Base-by-base conservation (phyloP, 2,329 filamentous ascomycete genomes). In the Exophiala sideris region DNA sequence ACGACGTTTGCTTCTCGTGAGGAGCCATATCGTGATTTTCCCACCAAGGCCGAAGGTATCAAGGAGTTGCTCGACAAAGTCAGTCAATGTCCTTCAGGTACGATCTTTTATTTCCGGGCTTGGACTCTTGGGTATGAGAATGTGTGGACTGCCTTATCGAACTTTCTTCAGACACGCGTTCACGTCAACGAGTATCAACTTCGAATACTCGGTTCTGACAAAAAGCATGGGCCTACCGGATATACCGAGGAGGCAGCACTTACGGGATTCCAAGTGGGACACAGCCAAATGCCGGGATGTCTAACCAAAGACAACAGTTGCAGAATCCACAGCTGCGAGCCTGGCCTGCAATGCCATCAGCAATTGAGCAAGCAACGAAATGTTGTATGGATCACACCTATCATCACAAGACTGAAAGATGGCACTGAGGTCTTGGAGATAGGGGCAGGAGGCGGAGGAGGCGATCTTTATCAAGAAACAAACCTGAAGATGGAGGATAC, bases 81-180 rank as follows among this genome's bases (percentile, higher is more conserved):
- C 0, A 69, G 73, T 0, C 66, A 73, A 20, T 95, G 92, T 67
- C 86, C 91, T 0, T 58, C 75, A 1, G 82, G 89, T 36, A 95
- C 90, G 0, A 69, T 87, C 1, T 96, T 96, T 64, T 88, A 95
- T 68, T 79, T 97, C 42, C 83, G 91, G 52, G 83, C 90, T 1
- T 96, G 91, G 91, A 96, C 92, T 0, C 94, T 94, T 66, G 89
- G 88, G 0, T 96, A 96, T 59, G 91, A 97, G 67, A 88, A 95
- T 48, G 90, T 96, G 0, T 96, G 91, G 91, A 76, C 91, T 54
- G 87, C 89, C 0, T 72, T 97, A 0, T 85, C 90, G 0, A 80
- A 84, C 18, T 82, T 84, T 9, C 73, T 96, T 0, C 72, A 81
- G 5, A 86, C 85, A 1, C 63, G 86, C 76, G 81, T 96, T 1